Evolutionary conservation across 164 flowering plant species (phyloP).

Genomic region (Vitis riparia): DNA sequence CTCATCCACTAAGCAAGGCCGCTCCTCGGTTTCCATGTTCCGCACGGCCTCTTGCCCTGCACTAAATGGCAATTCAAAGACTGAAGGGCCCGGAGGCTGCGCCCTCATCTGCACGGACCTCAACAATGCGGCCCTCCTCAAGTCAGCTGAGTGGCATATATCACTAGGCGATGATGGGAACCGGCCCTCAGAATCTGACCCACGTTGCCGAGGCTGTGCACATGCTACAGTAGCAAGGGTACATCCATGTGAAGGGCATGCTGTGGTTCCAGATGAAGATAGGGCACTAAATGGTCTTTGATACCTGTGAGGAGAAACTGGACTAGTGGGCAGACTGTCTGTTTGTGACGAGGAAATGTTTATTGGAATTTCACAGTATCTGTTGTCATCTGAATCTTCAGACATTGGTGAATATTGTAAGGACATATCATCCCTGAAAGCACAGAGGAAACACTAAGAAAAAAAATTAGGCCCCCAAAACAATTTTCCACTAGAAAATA

Average conservation of each 20-base stretch:
- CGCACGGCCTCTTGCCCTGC: slow-evolving; percentile 42
- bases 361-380: slow-evolving; percentile 54
- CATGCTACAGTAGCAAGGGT: slow-evolving; percentile 24
- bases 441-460: slow-evolving; percentile 1
- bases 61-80: slow-evolving; percentile 43
- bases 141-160: slow-evolving; percentile 93
- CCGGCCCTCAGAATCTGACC: slow-evolving; percentile 85
- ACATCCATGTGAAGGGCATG: slow-evolving; percentile 34
- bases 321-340: slow-evolving; percentile 68
- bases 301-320: slow-evolving; percentile 83
- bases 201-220: slow-evolving; percentile 71
- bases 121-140: slow-evolving; percentile 88
- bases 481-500: too few species aligned
- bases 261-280: slow-evolving; percentile 28
- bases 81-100: slow-evolving; percentile 52
- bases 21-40: slow-evolving; percentile 54
- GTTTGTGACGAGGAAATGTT: slow-evolving; percentile 43
- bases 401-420: slow-evolving; percentile 92
- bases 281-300: slow-evolving; percentile 42
- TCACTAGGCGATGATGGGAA: slow-evolving; percentile 98
- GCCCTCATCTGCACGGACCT: slow-evolving; percentile 94
- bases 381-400: slow-evolving; percentile 85
- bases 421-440: slow-evolving; percentile 72
- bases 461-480: background rate
- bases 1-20: slow-evolving; percentile 50